phyloP scores from a whole-genome alignment of 345 rosid species.

The Odontarrhena argentea region DNA sequence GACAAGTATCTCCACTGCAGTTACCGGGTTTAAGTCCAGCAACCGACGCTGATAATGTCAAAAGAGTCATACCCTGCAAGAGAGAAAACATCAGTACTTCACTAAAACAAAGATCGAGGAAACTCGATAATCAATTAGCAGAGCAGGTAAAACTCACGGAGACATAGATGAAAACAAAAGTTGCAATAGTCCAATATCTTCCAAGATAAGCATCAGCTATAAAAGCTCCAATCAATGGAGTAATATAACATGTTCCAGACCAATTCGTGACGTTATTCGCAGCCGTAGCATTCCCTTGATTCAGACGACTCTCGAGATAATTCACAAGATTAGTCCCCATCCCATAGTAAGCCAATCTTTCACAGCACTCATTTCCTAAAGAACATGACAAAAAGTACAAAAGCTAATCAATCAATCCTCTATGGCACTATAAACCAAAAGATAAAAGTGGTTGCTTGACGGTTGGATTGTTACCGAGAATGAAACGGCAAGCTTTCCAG shows the following conservation, averaged over 20 bases:
- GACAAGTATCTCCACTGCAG: constrained; percentile 57
- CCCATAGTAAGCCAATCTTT: constrained; percentile 99
- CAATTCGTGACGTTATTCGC: constrained; percentile 86
- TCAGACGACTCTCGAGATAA: constrained; percentile 64
- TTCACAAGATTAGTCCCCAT: constrained; percentile 95
- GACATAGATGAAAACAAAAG: constrained; percentile 70
- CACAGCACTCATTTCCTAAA: constrained; percentile 87
- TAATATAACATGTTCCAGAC: constrained; percentile 91
- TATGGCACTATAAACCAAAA: neutral
- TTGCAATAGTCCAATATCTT: constrained; percentile 84
- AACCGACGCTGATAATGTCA: constrained; percentile 76
- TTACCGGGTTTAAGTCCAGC: constrained; percentile 66
- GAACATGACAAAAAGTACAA: neutral
- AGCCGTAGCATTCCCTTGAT: constrained; percentile 76
- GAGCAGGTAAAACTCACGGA: constrained; percentile 56
- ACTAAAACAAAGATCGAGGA: neutral
- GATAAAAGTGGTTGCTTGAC: neutral
- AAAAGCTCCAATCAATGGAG: constrained; percentile 91
- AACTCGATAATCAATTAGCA: neutral
- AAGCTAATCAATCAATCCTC: neutral
- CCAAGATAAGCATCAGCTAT: constrained; percentile 94
- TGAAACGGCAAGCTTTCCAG: constrained; percentile 92
- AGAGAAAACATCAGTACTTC: neutral
- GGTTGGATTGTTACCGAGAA: constrained; percentile 59
- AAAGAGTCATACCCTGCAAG: constrained; percentile 84